Evolutionary conservation across 2,329 filamentous ascomycete species (phyloP).

Genomic region (Exophiala calicioides): DNA sequence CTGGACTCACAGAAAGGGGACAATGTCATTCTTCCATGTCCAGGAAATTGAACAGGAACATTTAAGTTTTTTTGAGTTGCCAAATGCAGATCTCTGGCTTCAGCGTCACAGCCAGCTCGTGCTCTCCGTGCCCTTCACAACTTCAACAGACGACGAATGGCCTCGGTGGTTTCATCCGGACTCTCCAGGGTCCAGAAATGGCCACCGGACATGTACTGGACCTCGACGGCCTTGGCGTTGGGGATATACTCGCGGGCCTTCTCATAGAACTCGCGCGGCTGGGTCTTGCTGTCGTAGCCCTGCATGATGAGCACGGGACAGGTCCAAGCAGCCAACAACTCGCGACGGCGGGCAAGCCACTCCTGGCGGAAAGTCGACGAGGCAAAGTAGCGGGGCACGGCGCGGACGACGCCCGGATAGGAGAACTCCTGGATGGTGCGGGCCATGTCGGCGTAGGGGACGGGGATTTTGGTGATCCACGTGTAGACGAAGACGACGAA

Average conservation of each 20-base stretch:
- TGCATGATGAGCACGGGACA: slow-evolving; percentile 5
- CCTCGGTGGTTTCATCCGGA: no score
- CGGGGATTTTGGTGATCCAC: neutral
- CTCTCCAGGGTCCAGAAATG: slow-evolving; percentile 14
- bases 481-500: slow-evolving; percentile 1
- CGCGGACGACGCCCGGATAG: neutral
- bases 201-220: slow-evolving; percentile 9
- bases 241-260: slow-evolving; percentile 1
- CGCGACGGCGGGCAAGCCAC: neutral
- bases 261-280: slow-evolving; percentile 7
- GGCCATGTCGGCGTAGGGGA: neutral
- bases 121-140: no score
- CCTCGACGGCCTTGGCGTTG: neutral
- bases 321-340: neutral
- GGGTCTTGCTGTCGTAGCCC: slow-evolving; percentile 5
- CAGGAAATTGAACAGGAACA: no score
- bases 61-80: no score
- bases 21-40: no score
- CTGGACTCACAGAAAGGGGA: no score
- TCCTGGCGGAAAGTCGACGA: neutral
- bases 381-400: slow-evolving; percentile 2
- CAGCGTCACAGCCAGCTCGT: no score
- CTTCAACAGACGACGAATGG: no score
- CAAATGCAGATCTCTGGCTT: no score
- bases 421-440: slow-evolving; percentile 1